Evolutionary conservation across 2,329 filamentous ascomycete species (phyloP).

Genomic region (Bertia moriformis): DNA sequence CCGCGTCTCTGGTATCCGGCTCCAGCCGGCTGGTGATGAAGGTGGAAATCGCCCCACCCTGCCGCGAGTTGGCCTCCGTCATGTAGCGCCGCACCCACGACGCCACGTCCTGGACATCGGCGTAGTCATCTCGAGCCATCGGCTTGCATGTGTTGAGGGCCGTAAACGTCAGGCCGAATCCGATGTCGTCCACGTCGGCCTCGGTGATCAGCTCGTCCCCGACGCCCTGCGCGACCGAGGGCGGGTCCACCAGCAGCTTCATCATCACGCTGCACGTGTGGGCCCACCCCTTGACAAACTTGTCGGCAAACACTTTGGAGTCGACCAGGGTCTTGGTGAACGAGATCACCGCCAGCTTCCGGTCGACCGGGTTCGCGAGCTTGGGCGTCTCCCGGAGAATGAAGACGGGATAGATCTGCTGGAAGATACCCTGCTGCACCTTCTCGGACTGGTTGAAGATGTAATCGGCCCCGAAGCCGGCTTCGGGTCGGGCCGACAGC

Average conservation of each 20-base stretch:
- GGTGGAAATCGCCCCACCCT: slow-evolving; percentile 53
- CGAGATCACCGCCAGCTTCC: slow-evolving; percentile 84
- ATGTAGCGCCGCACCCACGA: slow-evolving; percentile 75
- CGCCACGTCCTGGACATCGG: slow-evolving; percentile 66
- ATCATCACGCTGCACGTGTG: slow-evolving; percentile 82
- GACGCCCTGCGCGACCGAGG: slow-evolving; percentile 35
- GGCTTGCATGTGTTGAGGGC: slow-evolving; percentile 73
- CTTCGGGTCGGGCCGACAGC: slow-evolving; percentile 60
- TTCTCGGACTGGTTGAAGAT: slow-evolving; percentile 74
- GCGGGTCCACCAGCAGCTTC: slow-evolving; percentile 78
- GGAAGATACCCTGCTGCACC: slow-evolving; percentile 68
- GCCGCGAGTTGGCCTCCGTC: slow-evolving; percentile 60
- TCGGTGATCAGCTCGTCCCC: slow-evolving; percentile 71
- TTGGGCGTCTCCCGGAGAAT: slow-evolving; percentile 83
- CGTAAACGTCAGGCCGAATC: slow-evolving; percentile 89
- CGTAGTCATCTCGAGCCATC: slow-evolving; percentile 63
- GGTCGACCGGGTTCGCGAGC: slow-evolving; percentile 72
- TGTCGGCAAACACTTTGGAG: slow-evolving; percentile 66
- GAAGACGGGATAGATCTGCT: slow-evolving; percentile 70
- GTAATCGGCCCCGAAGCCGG: slow-evolving; percentile 80
- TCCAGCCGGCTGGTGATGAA: slow-evolving; percentile 59
- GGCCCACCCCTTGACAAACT: slow-evolving; percentile 79
- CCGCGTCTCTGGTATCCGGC: not conserved
- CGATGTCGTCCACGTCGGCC: slow-evolving; percentile 83
- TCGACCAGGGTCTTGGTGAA: slow-evolving; percentile 84